A percentile compares a stretch with the other conserved stretches of the same genome.
Evolutionary conservation across 345 rosid genomes (phyloP).

Genomic region (Eucalyptus curtisii): DNA sequence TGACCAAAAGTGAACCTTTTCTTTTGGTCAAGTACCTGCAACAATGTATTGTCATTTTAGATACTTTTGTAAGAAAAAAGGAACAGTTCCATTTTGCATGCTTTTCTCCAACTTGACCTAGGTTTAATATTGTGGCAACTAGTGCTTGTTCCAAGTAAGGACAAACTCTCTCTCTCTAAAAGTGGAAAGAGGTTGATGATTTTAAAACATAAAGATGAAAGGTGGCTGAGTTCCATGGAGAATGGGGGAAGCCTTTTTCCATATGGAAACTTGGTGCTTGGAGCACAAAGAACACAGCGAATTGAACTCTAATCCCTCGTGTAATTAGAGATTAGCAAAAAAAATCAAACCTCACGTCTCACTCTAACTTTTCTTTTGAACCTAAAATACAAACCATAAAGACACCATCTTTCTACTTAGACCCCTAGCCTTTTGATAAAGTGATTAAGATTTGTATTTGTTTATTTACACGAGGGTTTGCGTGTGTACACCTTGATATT

Average conservation of each 20-base stretch:
- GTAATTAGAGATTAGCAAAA: background rate
- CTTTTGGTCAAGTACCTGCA: background rate
- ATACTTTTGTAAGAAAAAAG: background rate
- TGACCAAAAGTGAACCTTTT: background rate
- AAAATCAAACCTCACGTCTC: background rate
- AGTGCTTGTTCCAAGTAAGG: background rate
- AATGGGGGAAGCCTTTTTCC: background rate
- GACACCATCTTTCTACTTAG: background rate
- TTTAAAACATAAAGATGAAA: background rate
- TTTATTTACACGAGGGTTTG: background rate
- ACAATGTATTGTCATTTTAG: background rate
- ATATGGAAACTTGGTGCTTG: background rate
- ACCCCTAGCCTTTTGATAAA: background rate
- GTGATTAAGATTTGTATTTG: background rate
- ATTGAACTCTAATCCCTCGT: background rate
- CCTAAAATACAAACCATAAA: background rate
- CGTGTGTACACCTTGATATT: background rate
- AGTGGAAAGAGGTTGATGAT: background rate
- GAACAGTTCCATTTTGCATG: background rate
- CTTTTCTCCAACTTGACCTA: background rate
- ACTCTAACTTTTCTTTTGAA: background rate
- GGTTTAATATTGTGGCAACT: background rate
- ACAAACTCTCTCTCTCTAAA: background rate
- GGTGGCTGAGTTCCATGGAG: background rate
- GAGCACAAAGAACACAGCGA: background rate